Evolutionary conservation across 192 early-diverging fungal genomes (phyloP).

Genomic region (Podila minutissima): DNA sequence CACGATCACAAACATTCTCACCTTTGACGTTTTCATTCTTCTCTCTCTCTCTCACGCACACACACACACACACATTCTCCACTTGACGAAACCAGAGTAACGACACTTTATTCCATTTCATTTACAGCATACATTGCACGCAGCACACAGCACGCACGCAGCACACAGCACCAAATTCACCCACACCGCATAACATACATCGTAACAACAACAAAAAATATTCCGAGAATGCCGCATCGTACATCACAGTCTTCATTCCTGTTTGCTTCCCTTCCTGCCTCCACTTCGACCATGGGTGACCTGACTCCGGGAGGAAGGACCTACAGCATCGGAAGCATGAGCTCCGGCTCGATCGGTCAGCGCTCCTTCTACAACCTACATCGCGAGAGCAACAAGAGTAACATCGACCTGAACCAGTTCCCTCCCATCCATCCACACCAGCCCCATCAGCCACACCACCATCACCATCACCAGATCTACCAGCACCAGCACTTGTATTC

Average conservation of each 20-base stretch:
- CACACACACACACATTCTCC: neutral
- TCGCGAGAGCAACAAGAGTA: constrained; percentile 35
- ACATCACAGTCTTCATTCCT: constrained; percentile 24
- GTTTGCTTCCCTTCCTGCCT: constrained; percentile 32
- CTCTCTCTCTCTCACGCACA: neutral
- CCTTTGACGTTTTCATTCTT: neutral
- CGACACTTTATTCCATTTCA: too few species aligned
- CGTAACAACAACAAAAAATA: constrained; percentile 4
- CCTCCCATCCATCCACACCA: neutral
- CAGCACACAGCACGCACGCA: too few species aligned
- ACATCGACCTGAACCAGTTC: constrained; percentile 29
- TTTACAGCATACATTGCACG: too few species aligned
- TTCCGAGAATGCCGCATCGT: constrained; percentile 22
- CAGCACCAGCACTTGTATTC: neutral
- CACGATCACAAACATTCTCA: neutral
- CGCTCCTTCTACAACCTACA: constrained; percentile 42
- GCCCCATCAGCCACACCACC: neutral
- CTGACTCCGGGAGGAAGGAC: neutral
- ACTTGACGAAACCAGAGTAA: too few species aligned
- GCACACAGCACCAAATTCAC: neutral
- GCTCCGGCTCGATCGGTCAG: neutral
- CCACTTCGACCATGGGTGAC: neutral
- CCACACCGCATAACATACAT: neutral
- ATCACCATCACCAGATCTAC: neutral
- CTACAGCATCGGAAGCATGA: constrained; percentile 21